Evolutionary conservation across 106 monocot species (phyloP).

Genomic region (Agapanthus africanus): DNA sequence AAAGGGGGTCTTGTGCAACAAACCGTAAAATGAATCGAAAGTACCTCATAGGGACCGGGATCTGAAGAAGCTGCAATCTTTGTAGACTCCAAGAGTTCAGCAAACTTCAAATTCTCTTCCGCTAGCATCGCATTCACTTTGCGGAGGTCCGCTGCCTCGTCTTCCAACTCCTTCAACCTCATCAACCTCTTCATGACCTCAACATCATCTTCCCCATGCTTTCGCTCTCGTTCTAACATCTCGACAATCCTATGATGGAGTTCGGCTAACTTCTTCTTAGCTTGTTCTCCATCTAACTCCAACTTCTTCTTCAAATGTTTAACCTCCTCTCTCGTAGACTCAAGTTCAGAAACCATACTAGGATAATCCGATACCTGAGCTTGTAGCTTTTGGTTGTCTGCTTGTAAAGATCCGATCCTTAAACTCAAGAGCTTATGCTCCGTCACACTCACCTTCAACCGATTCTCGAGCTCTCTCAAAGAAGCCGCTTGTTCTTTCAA

Average conservation of each 20-base stretch:
- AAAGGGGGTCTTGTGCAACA: no score
- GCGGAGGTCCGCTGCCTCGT: conserved; percentile 31
- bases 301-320: conserved; percentile 33
- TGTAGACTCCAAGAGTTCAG: conserved; percentile 30
- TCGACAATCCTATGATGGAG: conserved; percentile 31
- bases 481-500: conserved; percentile 41
- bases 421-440: conserved; percentile 32
- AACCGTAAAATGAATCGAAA: no score
- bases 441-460: conserved; percentile 19
- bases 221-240: conserved; percentile 20
- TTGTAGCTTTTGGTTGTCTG: conserved; percentile 53
- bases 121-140: conserved; percentile 42
- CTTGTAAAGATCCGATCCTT: conserved; percentile 49
- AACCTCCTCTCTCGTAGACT: conserved; percentile 29
- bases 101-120: conserved; percentile 48
- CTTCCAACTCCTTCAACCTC: conserved; percentile 41
- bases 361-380: conserved; percentile 24
- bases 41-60: conserved; percentile 38
- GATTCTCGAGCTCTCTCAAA: conserved; percentile 43
- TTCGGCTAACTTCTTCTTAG: conserved; percentile 29
- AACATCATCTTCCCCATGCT: conserved; percentile 16
- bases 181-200: conserved; percentile 31
- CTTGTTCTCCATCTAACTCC: conserved; percentile 28
- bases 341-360: conserved; percentile 29
- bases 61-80: conserved; percentile 14